Conservation (phyloP, 495 filamentous ascomycete species). For the Immersiella caudata region DNA sequence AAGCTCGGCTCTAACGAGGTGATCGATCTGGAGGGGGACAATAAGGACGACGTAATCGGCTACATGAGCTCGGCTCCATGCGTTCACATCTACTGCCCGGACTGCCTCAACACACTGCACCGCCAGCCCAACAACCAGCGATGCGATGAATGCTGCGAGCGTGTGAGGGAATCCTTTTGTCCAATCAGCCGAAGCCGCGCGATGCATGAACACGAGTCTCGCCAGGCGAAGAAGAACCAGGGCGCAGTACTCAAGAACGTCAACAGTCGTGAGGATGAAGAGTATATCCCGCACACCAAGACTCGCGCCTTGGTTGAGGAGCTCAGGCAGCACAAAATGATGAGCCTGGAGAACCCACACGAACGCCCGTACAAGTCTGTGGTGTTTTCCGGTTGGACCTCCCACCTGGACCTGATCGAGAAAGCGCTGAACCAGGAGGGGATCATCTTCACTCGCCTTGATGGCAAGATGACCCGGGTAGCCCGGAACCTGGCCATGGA, state of each 20-base stretch:
- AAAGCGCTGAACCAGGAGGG: slow-evolving; percentile 71
- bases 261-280: slow-evolving; percentile 49
- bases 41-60: slow-evolving; percentile 66
- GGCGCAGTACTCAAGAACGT: slow-evolving; percentile 45
- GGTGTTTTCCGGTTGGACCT: slow-evolving; percentile 92
- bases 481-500: slow-evolving; percentile 73
- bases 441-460: slow-evolving; percentile 76
- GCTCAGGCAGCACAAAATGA: slow-evolving; percentile 60
- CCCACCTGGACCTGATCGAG: slow-evolving; percentile 90
- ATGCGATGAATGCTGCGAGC: slow-evolving; percentile 22
- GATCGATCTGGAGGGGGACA: slow-evolving; percentile 54
- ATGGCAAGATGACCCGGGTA: slow-evolving; percentile 79
- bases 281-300: slow-evolving; percentile 91
- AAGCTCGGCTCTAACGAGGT: slow-evolving; percentile 61
- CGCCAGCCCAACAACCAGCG: slow-evolving; percentile 22
- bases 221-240: slow-evolving; percentile 41
- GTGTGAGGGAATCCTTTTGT: slow-evolving; percentile 57
- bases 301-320: slow-evolving; percentile 75
- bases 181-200: slow-evolving; percentile 67
- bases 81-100: slow-evolving; percentile 76
- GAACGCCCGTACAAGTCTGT: slow-evolving; percentile 82
- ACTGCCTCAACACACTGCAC: slow-evolving; percentile 64
- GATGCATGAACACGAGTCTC: slow-evolving; percentile 59
- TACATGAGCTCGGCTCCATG: slow-evolving; percentile 71
- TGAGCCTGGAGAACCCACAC: slow-evolving; percentile 58